Evolutionary conservation across 2,329 filamentous ascomycete species (phyloP), one percentile per base, ranked within the genome.

Genomic region (Trichophaea hybrida): DNA sequence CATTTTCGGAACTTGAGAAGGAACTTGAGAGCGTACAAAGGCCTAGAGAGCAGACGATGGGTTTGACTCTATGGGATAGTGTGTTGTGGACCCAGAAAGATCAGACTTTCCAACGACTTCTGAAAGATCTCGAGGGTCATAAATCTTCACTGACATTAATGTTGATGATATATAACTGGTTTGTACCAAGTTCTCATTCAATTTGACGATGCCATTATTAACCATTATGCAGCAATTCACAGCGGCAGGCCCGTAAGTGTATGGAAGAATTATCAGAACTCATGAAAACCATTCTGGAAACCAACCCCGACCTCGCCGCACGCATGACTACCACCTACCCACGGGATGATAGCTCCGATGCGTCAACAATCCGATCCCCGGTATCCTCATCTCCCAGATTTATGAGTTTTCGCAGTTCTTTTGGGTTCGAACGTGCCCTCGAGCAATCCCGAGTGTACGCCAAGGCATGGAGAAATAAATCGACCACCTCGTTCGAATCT

Each of bases 131-230:
- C 2, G 34, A 54, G n/a, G 13, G 33, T 15, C 46, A 57, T 17
- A 60, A 58, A n/a, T 34, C 37, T 33, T 57, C 59, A 4, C 44
- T 60, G 34, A 60, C 34, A 37, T 13, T 60, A 24, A 57, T 60
- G 34, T 13, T 60, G 1, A 53, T 37, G 2, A 58, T 57, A 13
- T 53, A 38, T 5, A 59, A 46, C 6, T 59, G 57, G 57, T 59
- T 37, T 12, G 31, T 56, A 5, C n/a, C n/a, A 10, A 10, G 2
- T 4, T 43, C n/a, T 43, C n/a, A 10, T 43, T 15, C n/a, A 10
- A 10, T 43, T 15, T 10, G 38, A 10, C 4, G 38, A 43, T 43
- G 4, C n/a, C 38, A 15, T 15, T 43, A 15, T 10, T 15, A 43
- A 15, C 38, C n/a, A 15, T 15, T 15, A 10, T 15, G 10, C 38